Conservation (phyloP, 73 alveolate genomes). For the Stentor coeruleus region DNA sequence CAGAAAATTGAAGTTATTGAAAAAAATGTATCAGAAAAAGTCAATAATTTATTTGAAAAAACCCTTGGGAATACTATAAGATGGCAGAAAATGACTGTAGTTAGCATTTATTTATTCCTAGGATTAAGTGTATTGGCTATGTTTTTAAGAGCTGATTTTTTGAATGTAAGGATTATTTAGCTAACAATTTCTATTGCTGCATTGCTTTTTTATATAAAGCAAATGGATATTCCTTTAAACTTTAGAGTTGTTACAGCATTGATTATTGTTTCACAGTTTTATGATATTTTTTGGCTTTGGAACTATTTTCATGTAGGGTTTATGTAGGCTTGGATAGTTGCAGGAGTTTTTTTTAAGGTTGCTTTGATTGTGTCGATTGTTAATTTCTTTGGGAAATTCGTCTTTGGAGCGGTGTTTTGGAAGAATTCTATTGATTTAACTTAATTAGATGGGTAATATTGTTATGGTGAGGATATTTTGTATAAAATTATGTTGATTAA, state of each 20-base stretch:
- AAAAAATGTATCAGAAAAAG: neutral
- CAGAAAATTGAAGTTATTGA: neutral
- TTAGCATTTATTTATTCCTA: neutral
- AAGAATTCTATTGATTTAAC: conserved; percentile 15
- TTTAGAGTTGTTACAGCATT: neutral
- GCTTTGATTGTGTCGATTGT: neutral
- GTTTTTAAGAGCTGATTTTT: neutral
- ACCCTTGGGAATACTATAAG: neutral
- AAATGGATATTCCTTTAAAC: neutral
- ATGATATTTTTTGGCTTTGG: neutral
- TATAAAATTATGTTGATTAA: no score
- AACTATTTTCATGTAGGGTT: neutral
- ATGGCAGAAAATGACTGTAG: neutral
- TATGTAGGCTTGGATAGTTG: neutral
- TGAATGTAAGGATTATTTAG: conserved; percentile 14
- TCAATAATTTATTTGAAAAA: neutral
- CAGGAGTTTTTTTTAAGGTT: neutral
- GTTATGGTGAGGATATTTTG: no score
- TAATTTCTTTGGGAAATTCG: neutral
- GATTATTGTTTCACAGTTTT: neutral
- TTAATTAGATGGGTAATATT: neutral
- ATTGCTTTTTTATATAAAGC: neutral
- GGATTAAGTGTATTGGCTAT: neutral
- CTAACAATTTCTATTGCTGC: neutral
- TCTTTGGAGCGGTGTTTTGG: conserved; percentile 21